Conservation (phyloP, 345 rosid species). For the Syzygium oleosum region DNA sequence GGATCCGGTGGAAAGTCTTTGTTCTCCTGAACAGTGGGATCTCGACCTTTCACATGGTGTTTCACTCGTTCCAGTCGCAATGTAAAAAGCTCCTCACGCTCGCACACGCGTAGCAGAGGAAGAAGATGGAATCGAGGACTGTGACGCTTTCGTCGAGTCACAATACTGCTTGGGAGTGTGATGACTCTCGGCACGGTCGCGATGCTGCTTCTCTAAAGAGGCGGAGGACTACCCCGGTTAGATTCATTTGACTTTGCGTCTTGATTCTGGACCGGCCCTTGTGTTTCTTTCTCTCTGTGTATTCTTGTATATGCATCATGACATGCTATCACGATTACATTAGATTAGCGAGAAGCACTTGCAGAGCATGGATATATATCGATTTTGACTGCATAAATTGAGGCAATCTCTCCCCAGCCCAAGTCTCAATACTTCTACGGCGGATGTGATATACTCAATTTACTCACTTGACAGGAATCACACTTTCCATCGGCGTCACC, state of each 20-base stretch:
- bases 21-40: no score
- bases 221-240: not conserved
- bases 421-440: not conserved
- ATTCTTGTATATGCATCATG: not conserved
- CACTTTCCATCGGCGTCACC: not conserved
- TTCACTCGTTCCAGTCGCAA: not conserved
- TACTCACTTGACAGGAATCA: not conserved
- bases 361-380: not conserved
- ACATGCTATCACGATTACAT: not conserved
- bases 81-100: not conserved
- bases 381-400: not conserved
- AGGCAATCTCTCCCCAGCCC: not conserved
- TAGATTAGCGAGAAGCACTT: not conserved
- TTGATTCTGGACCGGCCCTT: not conserved
- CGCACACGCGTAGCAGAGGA: not conserved
- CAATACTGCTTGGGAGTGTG: not conserved
- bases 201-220: not conserved
- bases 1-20: no score
- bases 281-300: not conserved
- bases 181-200: not conserved
- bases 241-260: not conserved
- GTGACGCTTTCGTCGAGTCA: not conserved
- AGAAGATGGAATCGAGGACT: not conserved
- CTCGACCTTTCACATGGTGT: not conserved
- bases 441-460: not conserved